Evolutionary conservation across 306 rosid species (phyloP).

Genomic region (Crataegus laevigata): DNA sequence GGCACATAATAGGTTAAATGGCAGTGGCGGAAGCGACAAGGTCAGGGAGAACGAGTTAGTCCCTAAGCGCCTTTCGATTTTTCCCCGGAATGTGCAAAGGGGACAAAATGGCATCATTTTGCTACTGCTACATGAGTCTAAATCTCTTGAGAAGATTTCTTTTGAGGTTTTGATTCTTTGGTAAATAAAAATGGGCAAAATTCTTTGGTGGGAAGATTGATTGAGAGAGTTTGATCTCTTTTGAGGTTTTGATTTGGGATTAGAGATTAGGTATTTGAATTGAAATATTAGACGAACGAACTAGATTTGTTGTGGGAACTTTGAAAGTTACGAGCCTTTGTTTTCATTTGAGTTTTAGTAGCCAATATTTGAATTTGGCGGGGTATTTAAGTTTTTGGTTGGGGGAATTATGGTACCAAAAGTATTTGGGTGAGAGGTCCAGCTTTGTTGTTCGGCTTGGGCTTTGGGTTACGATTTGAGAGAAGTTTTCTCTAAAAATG

Average conservation of each 20-base stretch:
- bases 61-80: slow-evolving; percentile 63
- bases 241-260: background rate
- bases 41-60: slow-evolving; percentile 2
- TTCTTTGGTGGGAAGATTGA: background rate
- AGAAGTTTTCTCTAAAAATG: background rate
- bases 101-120: background rate
- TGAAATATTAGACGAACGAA: background rate
- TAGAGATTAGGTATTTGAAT: background rate
- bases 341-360: background rate
- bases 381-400: background rate
- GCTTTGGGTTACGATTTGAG: background rate
- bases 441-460: background rate
- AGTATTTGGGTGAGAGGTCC: background rate
- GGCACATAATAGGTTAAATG: slow-evolving; percentile 38
- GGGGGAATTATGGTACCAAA: background rate
- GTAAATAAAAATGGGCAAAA: background rate
- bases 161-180: background rate
- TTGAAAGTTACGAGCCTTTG: background rate
- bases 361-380: background rate
- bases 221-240: background rate
- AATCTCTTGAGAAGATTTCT: slow-evolving; percentile 67
- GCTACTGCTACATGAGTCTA: slow-evolving; percentile 40
- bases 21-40: background rate
- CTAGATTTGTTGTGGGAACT: background rate
- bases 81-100: slow-evolving; percentile 46